Evolutionary conservation across 495 filamentous ascomycete species (phyloP), one percentile per base, ranked within the genome.

Genomic region (Hypoxylon cercidicola): DNA sequence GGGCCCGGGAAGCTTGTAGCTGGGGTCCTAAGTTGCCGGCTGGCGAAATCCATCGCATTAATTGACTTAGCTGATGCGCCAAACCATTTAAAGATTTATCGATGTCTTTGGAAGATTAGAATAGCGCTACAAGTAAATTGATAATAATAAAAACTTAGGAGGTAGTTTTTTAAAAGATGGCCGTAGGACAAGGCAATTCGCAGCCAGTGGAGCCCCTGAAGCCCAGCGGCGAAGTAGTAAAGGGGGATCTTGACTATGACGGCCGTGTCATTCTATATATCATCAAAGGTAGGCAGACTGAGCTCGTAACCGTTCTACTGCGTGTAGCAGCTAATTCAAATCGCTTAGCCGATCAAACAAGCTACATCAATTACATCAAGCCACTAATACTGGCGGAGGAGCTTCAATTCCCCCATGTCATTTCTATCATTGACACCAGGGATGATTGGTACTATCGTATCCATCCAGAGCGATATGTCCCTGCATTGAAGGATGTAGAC

Each of bases 331-430:
- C 25, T 28, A 28, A 28, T 28, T 28, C 3, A 28, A 28, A 28
- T 18, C 13, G 4, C 4, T 6, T 34, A 72, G 69, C 66, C n/a
- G 61, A 72, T 32, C 50, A 69, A 39, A 69, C 69, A 8, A 63
- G 30, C 32, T 67, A 57, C 40, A 74, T 74, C 48, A 74, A 74
- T 30, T 74, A 72, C 50, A 66, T 74, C 20, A 74, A 74, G 37
- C 69, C 69, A 0, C 43, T 74, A 0, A 74, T 74, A 12, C 52
- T 74, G 4, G 59, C 55, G 3, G 61, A 57, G 19, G 71, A 72
- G 30, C 61, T 72, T 21, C n/a, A 61, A 11, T 18, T 66, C 20
- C 65, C 69, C 4, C 50, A 72, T 45, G 47, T 66, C 11, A 19
- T 74, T 35, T 72, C 69, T 9, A 28, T 66, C 23, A 69, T 74